phyloP scores from a whole-genome alignment of 2,329 filamentous ascomycete genomes.

The Cercospora zeina region DNA sequence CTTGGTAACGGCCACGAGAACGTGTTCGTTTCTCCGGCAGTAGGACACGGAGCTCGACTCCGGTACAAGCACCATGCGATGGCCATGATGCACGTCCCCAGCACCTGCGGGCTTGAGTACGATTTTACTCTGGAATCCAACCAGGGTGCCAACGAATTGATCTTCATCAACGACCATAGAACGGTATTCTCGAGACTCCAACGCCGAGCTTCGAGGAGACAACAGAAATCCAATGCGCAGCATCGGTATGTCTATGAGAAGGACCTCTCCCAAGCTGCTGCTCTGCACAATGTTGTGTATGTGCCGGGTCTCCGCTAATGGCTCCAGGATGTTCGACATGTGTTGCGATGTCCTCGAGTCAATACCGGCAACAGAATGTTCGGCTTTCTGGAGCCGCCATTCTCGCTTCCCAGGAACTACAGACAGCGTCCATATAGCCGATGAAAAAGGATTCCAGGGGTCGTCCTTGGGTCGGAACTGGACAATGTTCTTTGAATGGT shows the following conservation, averaged over 20 bases:
- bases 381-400: conserved; percentile 41
- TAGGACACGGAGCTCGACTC: conserved; percentile 32
- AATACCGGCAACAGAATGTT: conserved; percentile 17
- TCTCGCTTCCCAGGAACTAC: conserved; percentile 46
- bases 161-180: conserved; percentile 45
- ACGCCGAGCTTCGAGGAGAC: conserved; percentile 13
- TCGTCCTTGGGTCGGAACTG: conserved; percentile 51
- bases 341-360: conserved; percentile 45
- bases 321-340: conserved; percentile 52
- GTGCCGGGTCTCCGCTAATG: conserved; percentile 20
- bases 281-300: conserved; percentile 26
- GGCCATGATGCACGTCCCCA: conserved; percentile 34
- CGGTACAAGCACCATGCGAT: conserved; percentile 56
- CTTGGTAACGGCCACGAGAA: conserved; percentile 41
- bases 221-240: conserved; percentile 30
- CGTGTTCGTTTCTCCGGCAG: conserved; percentile 47
- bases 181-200: conserved; percentile 15
- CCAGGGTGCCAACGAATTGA: conserved; percentile 62
- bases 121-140: conserved; percentile 61
- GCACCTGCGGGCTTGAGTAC: conserved; percentile 45
- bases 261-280: not conserved
- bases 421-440: conserved; percentile 24
- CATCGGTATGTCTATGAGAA: conserved; percentile 29
- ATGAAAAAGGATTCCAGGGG: conserved; percentile 27
- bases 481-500: conserved; percentile 49